These are phyloP conservation scores for Calycina marina DNA, from an alignment of 2,329 filamentous ascomycete species.

Conservation along the genomic window DNA sequence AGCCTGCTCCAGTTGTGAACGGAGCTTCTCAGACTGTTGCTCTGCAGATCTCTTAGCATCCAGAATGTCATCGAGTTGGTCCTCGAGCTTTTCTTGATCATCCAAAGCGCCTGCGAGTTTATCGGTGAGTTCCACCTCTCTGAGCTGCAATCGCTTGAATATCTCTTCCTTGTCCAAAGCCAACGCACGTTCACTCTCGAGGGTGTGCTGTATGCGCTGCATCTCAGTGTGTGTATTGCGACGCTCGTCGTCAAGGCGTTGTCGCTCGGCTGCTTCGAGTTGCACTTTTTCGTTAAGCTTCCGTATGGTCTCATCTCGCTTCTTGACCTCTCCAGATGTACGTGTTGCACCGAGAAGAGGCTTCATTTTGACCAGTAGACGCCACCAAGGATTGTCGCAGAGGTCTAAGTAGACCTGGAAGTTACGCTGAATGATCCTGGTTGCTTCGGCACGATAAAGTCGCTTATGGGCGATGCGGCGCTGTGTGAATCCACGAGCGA, in stretches of 20 bases:
- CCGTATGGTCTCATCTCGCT: constrained; percentile 84
- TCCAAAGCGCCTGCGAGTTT: constrained; percentile 85
- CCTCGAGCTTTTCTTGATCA: constrained; percentile 87
- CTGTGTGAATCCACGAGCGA: constrained; percentile 80
- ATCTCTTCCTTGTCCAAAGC: constrained; percentile 98
- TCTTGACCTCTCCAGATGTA: constrained; percentile 87
- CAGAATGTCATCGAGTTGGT: constrained; percentile 80
- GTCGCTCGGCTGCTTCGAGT: constrained; percentile 57
- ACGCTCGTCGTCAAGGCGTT: constrained; percentile 79
- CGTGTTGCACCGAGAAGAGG: constrained; percentile 84
- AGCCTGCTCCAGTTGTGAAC: constrained; percentile 80
- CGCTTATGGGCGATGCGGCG: constrained; percentile 82
- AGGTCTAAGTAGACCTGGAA: constrained; percentile 85
- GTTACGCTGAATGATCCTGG: constrained; percentile 86
- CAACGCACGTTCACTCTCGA: constrained; percentile 91
- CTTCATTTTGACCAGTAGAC: constrained; percentile 86
- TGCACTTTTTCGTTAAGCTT: constrained; percentile 74
- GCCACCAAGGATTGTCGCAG: constrained; percentile 94
- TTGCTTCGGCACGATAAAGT: constrained; percentile 86
- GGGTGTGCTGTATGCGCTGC: constrained; percentile 76
- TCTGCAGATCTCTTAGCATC: constrained; percentile 81
- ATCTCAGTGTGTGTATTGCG: constrained; percentile 78
- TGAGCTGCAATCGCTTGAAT: constrained; percentile 83
- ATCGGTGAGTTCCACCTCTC: constrained; percentile 85
- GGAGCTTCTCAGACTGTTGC: constrained; percentile 64